Conservation (phyloP, 2,329 filamentous ascomycete species). For the Aspergillus fructus region DNA sequence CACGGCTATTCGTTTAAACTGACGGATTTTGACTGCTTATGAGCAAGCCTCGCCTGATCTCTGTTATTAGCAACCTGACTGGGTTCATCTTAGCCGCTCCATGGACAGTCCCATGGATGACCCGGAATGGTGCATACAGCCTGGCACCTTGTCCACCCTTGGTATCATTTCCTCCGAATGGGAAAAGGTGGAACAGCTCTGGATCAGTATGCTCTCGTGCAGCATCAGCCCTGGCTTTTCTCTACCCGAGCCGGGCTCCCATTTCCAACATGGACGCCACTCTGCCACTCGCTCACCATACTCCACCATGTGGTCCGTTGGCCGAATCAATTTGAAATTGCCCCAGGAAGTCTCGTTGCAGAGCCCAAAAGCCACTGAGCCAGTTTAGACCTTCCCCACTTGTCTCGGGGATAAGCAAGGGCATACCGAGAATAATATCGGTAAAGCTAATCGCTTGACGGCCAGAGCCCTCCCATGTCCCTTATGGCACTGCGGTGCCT, state of each 20-base stretch:
- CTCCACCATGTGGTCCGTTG: conserved; percentile 4
- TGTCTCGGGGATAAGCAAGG: conserved; percentile 10
- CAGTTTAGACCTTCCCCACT: not conserved
- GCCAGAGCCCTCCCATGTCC: not conserved
- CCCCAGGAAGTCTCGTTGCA: not conserved
- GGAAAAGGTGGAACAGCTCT: not conserved
- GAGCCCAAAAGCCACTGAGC: conserved; percentile 1
- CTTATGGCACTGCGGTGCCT: not conserved
- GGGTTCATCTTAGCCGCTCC: not conserved
- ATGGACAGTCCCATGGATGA: not conserved
- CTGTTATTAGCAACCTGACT: not conserved
- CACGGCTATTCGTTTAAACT: not conserved
- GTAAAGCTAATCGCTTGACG: not conserved
- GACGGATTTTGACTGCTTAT: not conserved
- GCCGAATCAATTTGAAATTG: not conserved
- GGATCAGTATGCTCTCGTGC: not conserved
- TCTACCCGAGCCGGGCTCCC: not conserved
- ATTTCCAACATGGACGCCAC: not conserved
- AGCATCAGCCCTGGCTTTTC: not conserved
- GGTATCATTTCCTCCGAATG: not conserved
- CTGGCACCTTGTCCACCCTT: not conserved
- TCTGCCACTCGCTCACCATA: not conserved
- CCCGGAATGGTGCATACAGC: not conserved
- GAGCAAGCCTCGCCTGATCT: not conserved
- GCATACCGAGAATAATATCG: not conserved